Conservation (phyloP, 495 filamentous ascomycete genomes). For the Trypethelium eluteriae region DNA sequence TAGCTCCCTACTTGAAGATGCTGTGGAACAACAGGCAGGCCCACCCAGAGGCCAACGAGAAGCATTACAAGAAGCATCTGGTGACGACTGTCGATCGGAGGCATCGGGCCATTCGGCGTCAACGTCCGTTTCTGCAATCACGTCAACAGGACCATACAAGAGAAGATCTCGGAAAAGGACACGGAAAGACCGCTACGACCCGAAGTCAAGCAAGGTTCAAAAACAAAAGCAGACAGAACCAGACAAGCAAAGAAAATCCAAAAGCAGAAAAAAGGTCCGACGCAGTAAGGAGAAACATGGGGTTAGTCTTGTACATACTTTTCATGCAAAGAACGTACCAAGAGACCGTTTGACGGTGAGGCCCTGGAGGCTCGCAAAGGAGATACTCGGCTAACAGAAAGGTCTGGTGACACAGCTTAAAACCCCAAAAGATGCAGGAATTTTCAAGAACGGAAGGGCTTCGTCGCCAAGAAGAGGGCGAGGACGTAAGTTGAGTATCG, state of each 20-base stretch:
- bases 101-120: constrained; percentile 1
- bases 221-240: constrained; percentile 25
- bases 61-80: neutral
- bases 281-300: constrained; percentile 36
- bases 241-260: constrained; percentile 21
- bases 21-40: neutral
- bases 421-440: constrained; percentile 46
- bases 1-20: constrained; percentile 32
- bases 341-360: constrained; percentile 43
- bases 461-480: constrained; percentile 50
- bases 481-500: constrained; percentile 36
- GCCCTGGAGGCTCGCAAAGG: neutral
- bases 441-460: constrained; percentile 64
- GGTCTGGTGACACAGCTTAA: constrained; percentile 44
- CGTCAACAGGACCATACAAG: constrained; percentile 21
- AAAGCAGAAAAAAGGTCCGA: constrained; percentile 29
- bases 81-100: neutral
- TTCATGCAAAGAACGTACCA: constrained; percentile 56
- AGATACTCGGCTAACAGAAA: constrained; percentile 49
- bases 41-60: neutral
- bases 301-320: constrained; percentile 52
- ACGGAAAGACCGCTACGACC: constrained; percentile 40
- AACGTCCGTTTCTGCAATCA: neutral
- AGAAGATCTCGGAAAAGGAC: constrained; percentile 31
- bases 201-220: constrained; percentile 37